Evolutionary conservation across 2,329 filamentous ascomycete genomes (phyloP).

Genomic region (Phialophora tarda): DNA sequence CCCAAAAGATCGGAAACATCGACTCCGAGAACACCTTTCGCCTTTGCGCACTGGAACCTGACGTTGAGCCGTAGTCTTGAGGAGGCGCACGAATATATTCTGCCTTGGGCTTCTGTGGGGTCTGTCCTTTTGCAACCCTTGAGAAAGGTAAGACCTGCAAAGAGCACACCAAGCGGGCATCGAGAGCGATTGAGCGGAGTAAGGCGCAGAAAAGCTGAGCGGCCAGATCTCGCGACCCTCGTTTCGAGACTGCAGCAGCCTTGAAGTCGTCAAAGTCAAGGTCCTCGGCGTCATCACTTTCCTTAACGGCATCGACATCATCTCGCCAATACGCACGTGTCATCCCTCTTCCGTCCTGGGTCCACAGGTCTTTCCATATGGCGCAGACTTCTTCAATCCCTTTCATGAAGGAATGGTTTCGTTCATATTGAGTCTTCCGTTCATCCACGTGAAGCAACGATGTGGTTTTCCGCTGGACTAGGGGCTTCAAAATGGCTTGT

Average conservation of each 20-base stretch:
- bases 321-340: conserved; percentile 77
- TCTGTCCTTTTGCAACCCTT: conserved; percentile 51
- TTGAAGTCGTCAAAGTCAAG: conserved; percentile 76
- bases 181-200: conserved; percentile 79
- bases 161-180: conserved; percentile 85
- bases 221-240: conserved; percentile 86
- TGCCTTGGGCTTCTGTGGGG: conserved; percentile 49
- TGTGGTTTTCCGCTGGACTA: conserved; percentile 70
- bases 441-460: conserved; percentile 71
- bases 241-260: conserved; percentile 68
- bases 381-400: conserved; percentile 64
- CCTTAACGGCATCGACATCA: conserved; percentile 63
- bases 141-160: conserved; percentile 79
- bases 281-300: conserved; percentile 70
- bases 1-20: conserved; percentile 85
- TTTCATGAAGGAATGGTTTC: conserved; percentile 67
- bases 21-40: conserved; percentile 61
- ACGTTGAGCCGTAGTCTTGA: conserved; percentile 32
- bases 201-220: conserved; percentile 90
- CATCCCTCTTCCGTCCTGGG: conserved; percentile 72
- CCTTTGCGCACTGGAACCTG: conserved; percentile 15
- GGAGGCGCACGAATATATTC: conserved; percentile 44
- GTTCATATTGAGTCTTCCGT: conserved; percentile 69
- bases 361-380: conserved; percentile 57
- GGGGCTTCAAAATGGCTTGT: conserved; percentile 68